Conservation (phyloP, 2,329 filamentous ascomycete genomes). For the Niveomyces coronatus region DNA sequence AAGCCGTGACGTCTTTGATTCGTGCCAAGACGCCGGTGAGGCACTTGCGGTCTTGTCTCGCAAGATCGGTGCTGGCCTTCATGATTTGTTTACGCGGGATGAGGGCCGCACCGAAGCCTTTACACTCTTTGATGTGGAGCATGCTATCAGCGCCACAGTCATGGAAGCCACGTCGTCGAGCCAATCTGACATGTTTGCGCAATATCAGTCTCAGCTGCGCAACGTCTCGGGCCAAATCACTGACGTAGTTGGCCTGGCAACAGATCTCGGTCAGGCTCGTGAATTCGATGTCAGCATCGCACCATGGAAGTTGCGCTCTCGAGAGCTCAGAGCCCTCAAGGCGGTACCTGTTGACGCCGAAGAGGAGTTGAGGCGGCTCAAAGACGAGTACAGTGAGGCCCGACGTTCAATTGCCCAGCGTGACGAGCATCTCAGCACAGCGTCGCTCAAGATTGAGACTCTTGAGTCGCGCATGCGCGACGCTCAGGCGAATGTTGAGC, state of each 20-base stretch:
- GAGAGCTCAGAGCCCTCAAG: slow-evolving; percentile 75
- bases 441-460: slow-evolving; percentile 86
- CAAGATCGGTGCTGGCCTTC: slow-evolving; percentile 55
- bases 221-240: slow-evolving; percentile 52
- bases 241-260: slow-evolving; percentile 60
- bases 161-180: slow-evolving; percentile 38
- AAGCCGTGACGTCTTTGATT: slow-evolving; percentile 58
- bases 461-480: slow-evolving; percentile 82
- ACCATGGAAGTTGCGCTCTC: slow-evolving; percentile 76
- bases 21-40: slow-evolving; percentile 53
- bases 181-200: slow-evolving; percentile 60
- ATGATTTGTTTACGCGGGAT: slow-evolving; percentile 53
- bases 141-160: slow-evolving; percentile 46
- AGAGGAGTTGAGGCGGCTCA: slow-evolving; percentile 70
- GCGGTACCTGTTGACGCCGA: slow-evolving; percentile 72
- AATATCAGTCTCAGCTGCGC: slow-evolving; percentile 57
- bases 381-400: slow-evolving; percentile 69
- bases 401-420: slow-evolving; percentile 60
- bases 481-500: slow-evolving; percentile 64
- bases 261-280: slow-evolving; percentile 60
- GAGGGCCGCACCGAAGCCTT: slow-evolving; percentile 60
- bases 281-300: slow-evolving; percentile 68
- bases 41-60: slow-evolving; percentile 58
- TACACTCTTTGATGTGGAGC: slow-evolving; percentile 55
- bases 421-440: slow-evolving; percentile 76